Percentiles rank a stretch among this genome's conserved stretches.
These are phyloP conservation scores for Xanthoceras sorbifolium DNA, from an alignment of 345 rosid genomes.

Conservation along the genomic window DNA sequence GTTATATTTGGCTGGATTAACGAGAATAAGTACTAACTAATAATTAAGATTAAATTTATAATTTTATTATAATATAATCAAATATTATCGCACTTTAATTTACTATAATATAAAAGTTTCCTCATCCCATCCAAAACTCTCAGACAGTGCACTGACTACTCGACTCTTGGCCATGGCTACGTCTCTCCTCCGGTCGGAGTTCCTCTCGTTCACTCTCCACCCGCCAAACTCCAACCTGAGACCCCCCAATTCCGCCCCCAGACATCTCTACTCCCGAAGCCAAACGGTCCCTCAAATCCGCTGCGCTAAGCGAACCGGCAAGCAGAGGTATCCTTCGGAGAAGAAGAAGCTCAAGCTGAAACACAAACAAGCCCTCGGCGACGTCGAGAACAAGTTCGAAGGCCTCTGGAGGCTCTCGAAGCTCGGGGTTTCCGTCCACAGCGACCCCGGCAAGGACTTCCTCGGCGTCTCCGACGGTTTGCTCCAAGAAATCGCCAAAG, in stretches of 20 bases:
- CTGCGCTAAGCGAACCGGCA: conserved; percentile 83
- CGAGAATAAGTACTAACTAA: no score
- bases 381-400: conserved; percentile 62
- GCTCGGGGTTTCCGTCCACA: conserved; percentile 65
- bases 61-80: no score
- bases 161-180: conserved; percentile 15
- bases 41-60: no score
- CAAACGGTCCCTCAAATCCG: conserved; percentile 32
- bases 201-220: conserved; percentile 24
- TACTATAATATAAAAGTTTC: no score
- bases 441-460: conserved; percentile 89
- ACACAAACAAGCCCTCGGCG: conserved; percentile 52
- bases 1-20: no score
- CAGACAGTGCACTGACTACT: no score
- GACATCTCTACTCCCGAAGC: conserved; percentile 27
- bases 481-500: conserved; percentile 81
- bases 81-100: no score
- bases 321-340: conserved; percentile 90
- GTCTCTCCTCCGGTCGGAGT: conserved; percentile 31
- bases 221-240: conserved; percentile 4
- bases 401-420: conserved; percentile 89
- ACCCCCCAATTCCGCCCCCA: conserved; percentile 20
- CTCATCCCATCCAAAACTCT: no score
- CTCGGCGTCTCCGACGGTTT: conserved; percentile 62
- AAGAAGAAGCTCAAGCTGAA: conserved; percentile 72